phyloP scores from a whole-genome alignment of 2,329 filamentous ascomycete genomes.

The Penicillium sp. region DNA sequence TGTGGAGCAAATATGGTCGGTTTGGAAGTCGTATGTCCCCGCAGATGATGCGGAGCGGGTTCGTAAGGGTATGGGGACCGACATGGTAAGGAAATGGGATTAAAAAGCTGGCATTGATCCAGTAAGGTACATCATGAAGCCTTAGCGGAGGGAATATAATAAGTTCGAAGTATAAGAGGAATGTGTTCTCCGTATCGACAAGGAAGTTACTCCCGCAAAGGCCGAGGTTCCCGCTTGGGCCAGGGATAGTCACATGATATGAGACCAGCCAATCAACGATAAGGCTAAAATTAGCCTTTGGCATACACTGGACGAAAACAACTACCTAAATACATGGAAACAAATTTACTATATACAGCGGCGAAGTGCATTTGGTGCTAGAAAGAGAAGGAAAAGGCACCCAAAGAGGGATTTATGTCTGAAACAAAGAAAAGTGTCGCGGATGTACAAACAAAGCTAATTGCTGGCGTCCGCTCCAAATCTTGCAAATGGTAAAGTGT shows the following conservation, averaged over 20 bases:
- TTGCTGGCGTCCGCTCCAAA: background rate
- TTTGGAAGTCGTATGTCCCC: background rate
- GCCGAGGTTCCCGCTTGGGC: background rate
- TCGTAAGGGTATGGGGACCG: conserved; percentile 12
- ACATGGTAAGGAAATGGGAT: conserved; percentile 9
- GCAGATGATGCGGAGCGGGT: conserved; percentile 3
- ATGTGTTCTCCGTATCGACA: background rate
- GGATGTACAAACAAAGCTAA: background rate
- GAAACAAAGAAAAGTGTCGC: background rate
- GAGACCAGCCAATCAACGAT: no score
- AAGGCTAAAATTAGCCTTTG: no score
- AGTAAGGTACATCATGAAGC: conserved; percentile 2
- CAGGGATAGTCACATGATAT: conserved; percentile 5
- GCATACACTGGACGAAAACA: background rate
- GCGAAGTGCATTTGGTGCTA: no score
- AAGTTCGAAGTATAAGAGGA: background rate
- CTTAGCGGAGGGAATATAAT: background rate
- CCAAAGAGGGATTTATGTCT: no score
- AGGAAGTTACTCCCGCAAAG: background rate
- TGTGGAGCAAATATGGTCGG: conserved; percentile 1
- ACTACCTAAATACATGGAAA: background rate
- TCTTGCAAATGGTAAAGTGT: background rate
- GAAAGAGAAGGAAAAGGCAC: no score
- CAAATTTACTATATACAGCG: background rate
- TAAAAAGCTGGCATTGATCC: conserved; percentile 1